Conservation (phyloP, 495 filamentous ascomycete genomes). For the Penicillium pulvis region DNA sequence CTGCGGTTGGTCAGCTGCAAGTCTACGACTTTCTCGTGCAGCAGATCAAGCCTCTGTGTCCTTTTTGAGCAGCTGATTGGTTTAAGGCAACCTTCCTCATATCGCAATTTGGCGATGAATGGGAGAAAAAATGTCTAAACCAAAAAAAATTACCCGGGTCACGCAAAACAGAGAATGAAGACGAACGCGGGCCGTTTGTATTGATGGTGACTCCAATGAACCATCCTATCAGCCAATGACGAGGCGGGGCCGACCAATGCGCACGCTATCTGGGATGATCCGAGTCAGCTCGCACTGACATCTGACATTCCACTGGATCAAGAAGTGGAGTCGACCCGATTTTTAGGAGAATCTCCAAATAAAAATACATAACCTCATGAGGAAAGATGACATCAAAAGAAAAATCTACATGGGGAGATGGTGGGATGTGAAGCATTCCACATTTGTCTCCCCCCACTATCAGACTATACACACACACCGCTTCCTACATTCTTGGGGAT, state of each 20-base stretch:
- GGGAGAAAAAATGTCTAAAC: neutral
- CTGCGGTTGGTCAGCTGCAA: conserved; percentile 20
- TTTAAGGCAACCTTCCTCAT: neutral
- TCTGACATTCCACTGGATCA: conserved; percentile 30
- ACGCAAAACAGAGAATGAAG: conserved; percentile 4
- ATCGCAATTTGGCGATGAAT: neutral
- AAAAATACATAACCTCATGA: neutral
- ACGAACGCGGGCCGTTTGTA: conserved; percentile 21
- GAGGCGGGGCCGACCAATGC: conserved; percentile 1
- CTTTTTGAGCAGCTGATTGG: neutral
- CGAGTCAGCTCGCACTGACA: conserved; percentile 37
- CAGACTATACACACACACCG: conserved; percentile 20
- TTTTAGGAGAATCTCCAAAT: neutral
- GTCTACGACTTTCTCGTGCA: conserved; percentile 3
- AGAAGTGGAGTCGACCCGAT: conserved; percentile 1
- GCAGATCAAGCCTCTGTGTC: conserved; percentile 6
- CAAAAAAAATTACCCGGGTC: neutral
- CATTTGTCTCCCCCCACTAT: conserved; percentile 7
- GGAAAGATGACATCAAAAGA: conserved; percentile 10
- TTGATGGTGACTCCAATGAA: conserved; percentile 12
- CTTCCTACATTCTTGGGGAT: conserved; percentile 22
- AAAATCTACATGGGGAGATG: neutral
- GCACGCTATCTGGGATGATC: conserved; percentile 21
- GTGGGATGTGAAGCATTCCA: conserved; percentile 5
- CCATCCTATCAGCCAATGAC: conserved; percentile 20